These are phyloP conservation scores for Dendrobium officinale DNA, from an alignment of 106 monocot genomes.

Conservation along the genomic window DNA sequence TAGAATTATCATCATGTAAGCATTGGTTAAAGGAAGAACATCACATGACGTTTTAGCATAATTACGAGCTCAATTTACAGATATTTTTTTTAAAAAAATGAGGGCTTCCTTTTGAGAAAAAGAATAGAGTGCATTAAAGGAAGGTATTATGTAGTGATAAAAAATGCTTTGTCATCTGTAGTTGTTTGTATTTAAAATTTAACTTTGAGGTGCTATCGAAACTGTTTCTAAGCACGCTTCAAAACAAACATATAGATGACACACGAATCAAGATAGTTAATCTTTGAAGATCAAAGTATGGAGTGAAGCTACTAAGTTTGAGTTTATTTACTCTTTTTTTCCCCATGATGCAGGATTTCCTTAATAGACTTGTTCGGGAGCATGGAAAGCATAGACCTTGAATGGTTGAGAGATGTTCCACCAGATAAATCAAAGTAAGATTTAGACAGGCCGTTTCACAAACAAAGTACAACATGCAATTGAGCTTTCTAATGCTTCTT, in stretches of 20 bases:
- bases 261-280: neutral
- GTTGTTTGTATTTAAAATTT: neutral
- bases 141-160: conserved; percentile 1
- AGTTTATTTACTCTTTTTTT: conserved; percentile 3
- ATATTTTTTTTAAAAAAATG: neutral
- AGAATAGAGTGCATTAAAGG: neutral
- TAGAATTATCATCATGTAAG: neutral
- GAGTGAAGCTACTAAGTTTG: conserved; percentile 3
- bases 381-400: conserved; percentile 28
- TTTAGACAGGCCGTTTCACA: neutral
- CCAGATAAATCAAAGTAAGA: conserved; percentile 33
- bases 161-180: neutral
- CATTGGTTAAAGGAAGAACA: neutral
- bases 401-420: conserved; percentile 27
- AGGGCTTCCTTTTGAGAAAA: neutral
- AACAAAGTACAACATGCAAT: neutral
- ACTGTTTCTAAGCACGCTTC: neutral
- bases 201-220: neutral
- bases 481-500: neutral
- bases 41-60: neutral
- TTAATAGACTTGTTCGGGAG: conserved; percentile 19
- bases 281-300: neutral
- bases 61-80: neutral
- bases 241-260: neutral
- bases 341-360: conserved; percentile 17